phyloP scores from a whole-genome alignment of 1,139 yeast genomes.

The Suhomyces terraborum region DNA sequence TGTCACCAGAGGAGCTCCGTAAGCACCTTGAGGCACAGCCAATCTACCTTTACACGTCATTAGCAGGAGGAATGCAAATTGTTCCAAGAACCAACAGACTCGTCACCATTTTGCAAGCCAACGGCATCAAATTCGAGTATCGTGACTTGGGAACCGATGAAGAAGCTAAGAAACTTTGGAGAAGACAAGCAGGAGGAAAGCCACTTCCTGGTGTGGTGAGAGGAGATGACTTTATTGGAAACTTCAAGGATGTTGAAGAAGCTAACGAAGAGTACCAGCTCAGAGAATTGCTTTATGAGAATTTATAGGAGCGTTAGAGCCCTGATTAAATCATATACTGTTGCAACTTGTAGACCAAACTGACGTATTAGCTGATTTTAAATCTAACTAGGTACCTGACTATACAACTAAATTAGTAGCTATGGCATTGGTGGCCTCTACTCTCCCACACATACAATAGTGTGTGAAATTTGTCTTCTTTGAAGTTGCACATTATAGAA shows the following conservation, averaged over 20 bases:
- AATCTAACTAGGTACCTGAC: no score
- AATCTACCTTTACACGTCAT: conserved; percentile 77
- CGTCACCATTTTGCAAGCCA: conserved; percentile 73
- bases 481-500: no score
- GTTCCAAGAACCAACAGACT: conserved; percentile 79
- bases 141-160: conserved; percentile 89
- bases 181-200: conserved; percentile 72
- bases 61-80: conserved; percentile 88
- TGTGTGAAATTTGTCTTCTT: no score
- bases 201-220: conserved; percentile 88
- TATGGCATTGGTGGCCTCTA: no score
- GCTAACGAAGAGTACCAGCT: conserved; percentile 82
- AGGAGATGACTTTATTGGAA: conserved; percentile 87
- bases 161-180: conserved; percentile 85
- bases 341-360: background rate
- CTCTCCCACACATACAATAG: no score
- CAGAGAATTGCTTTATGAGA: conserved; percentile 57
- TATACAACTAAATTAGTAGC: no score
- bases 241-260: conserved; percentile 78
- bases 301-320: conserved; percentile 26
- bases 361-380: no score
- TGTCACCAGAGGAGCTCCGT: conserved; percentile 49
- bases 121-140: conserved; percentile 65
- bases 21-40: conserved; percentile 55
- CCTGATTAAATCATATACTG: no score